Evolutionary conservation across 148 eudicot genomes (phyloP).

Genomic region (Camellia granthamiana): DNA sequence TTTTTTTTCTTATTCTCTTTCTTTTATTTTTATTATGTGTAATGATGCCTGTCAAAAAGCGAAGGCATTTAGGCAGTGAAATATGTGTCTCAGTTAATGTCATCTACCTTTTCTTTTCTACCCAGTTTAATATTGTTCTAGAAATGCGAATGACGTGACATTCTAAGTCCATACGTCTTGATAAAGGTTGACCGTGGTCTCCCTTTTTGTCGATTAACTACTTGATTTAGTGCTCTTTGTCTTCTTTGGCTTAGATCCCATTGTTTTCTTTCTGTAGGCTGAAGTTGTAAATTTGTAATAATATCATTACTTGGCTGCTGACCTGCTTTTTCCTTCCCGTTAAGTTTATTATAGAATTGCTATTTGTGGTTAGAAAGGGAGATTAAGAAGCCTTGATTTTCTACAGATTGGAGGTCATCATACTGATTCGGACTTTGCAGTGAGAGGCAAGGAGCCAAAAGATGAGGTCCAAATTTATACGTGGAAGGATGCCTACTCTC

Average conservation of each 20-base stretch:
- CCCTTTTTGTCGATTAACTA: neutral
- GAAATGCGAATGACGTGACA: neutral
- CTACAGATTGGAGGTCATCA: slow-evolving; percentile 86
- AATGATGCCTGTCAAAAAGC: neutral
- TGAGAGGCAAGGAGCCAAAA: slow-evolving; percentile 94
- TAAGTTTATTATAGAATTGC: too few species aligned
- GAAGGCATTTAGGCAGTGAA: neutral
- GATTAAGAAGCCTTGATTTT: slow-evolving; percentile 2
- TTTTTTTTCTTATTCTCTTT: too few species aligned
- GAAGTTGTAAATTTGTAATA: neutral
- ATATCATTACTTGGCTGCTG: neutral
- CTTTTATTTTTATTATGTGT: too few species aligned
- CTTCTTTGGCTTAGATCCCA: slow-evolving; percentile 1
- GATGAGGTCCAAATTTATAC: slow-evolving; percentile 99
- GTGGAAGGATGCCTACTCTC: slow-evolving; percentile 97
- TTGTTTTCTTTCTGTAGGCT: neutral
- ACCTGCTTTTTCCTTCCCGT: neutral
- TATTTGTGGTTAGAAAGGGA: neutral
- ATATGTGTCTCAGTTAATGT: neutral
- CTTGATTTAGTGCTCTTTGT: neutral
- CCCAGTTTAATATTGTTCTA: neutral
- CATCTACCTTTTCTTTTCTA: neutral
- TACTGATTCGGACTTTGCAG: slow-evolving; percentile 68
- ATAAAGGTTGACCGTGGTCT: neutral
- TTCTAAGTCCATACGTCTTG: neutral